These are phyloP conservation scores for Miscanthus lutarioriparius DNA, from an alignment of 176 grass and related monocot genomes.

Conservation along the genomic window DNA sequence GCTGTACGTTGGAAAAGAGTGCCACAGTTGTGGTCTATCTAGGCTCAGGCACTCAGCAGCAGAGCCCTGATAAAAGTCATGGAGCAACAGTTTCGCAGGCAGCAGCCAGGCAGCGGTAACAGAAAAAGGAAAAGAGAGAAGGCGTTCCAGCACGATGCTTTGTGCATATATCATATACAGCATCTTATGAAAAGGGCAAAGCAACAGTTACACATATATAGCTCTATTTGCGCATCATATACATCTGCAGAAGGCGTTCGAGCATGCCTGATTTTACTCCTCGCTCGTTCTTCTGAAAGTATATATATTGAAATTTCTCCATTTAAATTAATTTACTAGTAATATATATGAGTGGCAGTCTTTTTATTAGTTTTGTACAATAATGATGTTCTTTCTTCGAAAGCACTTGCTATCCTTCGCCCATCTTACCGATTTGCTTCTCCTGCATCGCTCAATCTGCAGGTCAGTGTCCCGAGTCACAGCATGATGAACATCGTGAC, in stretches of 20 bases:
- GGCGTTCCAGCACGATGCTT: no score
- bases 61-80: conserved; percentile 63
- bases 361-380: background rate
- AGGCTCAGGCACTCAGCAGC: conserved; percentile 14
- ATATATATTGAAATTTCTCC: background rate
- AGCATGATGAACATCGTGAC: conserved; percentile 65
- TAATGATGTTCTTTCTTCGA: background rate
- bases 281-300: background rate
- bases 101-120: conserved; percentile 11
- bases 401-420: background rate
- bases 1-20: conserved; percentile 46
- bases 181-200: background rate
- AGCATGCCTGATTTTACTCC: background rate
- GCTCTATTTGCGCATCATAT: conserved; percentile 5
- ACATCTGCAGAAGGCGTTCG: conserved; percentile 20
- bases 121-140: conserved; percentile 16
- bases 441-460: background rate
- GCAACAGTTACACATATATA: background rate
- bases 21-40: conserved; percentile 25
- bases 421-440: background rate
- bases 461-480: conserved; percentile 69
- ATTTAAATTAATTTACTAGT: conserved; percentile 4
- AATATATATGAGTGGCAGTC: background rate
- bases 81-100: conserved; percentile 34
- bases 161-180: no score